Evolutionary conservation across 1,284 basidiomycete species (phyloP), one percentile per base, ranked within the genome.

Genomic region (Papiliotrema nemorosa): DNA sequence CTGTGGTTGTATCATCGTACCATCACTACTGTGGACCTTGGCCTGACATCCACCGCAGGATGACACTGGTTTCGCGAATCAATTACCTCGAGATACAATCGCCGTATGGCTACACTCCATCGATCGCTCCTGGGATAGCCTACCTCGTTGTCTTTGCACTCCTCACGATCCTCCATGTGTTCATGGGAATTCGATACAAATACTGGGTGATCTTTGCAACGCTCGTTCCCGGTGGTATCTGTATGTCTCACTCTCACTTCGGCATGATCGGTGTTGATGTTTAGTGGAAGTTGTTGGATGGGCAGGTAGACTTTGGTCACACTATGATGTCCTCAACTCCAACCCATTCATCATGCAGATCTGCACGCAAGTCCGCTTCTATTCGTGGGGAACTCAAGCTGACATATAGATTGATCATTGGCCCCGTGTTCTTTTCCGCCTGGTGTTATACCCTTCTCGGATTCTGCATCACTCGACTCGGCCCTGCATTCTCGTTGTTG

Each of bases 131-230:
- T 20, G 52, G 51, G 1, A 38, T 60, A 6, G 62, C 66, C 20
- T 67, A 50, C 47, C 35, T 59, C 5, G 52, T 58, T 22, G 50
- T 62, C 26, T 67, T 64, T 48, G 35, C 45, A 9, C 14, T 63
- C 5, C 43, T 60, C 20, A 54, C 56, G 75, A 72, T 72, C 2
- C 26, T 72, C 1, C 82, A 84, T 57, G 22, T 77, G 16, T 63
- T 57, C 2, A 78, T 82, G 57, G 76, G 78, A 0, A 44, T 78
- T 3, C 36, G 31, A 38, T 60, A 51, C 54, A 58, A 54, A 44
- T 67, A 77, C 36, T 82, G 80, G 78, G 81, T 77, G 68, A 62
- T 81, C 3, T 55, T 82, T 22, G 78, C 76, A 1, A 83, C 47
- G 12, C 40, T 41, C 16, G 29, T 43, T 21, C 47, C 37, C 16